Evolutionary conservation across 257 asterid genomes (phyloP), one percentile per base, ranked within the genome.

Genomic region (Solanum lycopersicoides): DNA sequence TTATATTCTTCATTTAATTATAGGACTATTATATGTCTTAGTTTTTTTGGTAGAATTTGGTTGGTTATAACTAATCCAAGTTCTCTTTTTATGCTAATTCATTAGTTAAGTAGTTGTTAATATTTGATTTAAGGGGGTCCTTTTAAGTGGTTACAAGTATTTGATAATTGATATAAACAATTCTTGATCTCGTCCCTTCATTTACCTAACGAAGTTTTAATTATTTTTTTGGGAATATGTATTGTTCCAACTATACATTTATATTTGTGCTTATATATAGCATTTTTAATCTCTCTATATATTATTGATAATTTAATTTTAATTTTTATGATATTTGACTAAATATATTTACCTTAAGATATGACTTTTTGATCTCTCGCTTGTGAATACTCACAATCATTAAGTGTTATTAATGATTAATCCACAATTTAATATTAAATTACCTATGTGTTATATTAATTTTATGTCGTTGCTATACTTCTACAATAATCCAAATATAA

Each of bases 1-100:
- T 37, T 20, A 39, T 10, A 39, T 39, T 74, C 47, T 87, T 44
- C 35, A 68, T 9, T 85, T 87, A 89, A 90, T 92, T 56, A 94
- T 93, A 23, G 83, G 87, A 80, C 79, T 53, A 90, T 75, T 89
- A 89, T 83, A 30, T 87, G 56, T 9, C 56, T 30, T 13, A 12
- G 14, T 77, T 25, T 41, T 18, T 15, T 14, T 34, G 66, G 84
- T 45, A n/a, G 25, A 79, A 14, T 79, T 79, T 28, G 41, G 28
- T 18, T 47, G 68, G 84, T 80, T 80, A 80, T 47, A 80, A 45
- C 84, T 80, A 80, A 80, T 76, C 60, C 60, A 76, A 42, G 35
- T 2, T 77, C 34, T 44, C 39, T 44, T 44, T 44, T 44, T 77
- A 77, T 42, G 34, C 65, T 77, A 77, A 25, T 10, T 63, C 68